Evolutionary conservation across 169 alveolate species (phyloP).

Genomic region (Plasmodium falciparum): DNA sequence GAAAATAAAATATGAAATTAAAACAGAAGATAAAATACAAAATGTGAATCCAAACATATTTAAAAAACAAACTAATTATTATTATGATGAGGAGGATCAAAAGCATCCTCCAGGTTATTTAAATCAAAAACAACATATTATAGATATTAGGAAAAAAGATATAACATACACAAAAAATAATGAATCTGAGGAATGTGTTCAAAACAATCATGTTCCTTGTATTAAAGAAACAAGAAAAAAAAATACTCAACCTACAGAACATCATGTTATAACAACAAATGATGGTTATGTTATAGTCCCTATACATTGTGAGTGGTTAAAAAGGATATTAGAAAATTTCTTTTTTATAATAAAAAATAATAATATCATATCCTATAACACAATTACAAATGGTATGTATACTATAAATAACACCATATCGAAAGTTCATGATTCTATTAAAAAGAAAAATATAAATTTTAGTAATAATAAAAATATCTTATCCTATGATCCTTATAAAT

Average conservation of each 20-base stretch:
- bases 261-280: constrained; percentile 18
- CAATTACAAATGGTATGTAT: neutral
- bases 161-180: neutral
- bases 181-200: neutral
- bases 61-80: neutral
- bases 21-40: neutral
- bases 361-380: constrained; percentile 25
- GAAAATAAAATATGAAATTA: neutral
- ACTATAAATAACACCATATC: no score
- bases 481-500: no score
- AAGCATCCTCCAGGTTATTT: neutral
- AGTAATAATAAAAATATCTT: no score
- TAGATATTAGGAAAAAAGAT: neutral
- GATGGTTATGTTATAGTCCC: constrained; percentile 77
- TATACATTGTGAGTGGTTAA: constrained; percentile 55
- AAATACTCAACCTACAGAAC: neutral
- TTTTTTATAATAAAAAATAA: constrained; percentile 34
- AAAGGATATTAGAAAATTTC: constrained; percentile 36
- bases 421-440: no score
- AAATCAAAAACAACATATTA: neutral
- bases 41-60: no score
- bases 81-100: neutral
- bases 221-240: neutral
- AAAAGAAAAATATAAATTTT: no score
- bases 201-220: neutral